Evolutionary conservation across 306 rosid species (phyloP).

Genomic region (Trifolium fragiferum): DNA sequence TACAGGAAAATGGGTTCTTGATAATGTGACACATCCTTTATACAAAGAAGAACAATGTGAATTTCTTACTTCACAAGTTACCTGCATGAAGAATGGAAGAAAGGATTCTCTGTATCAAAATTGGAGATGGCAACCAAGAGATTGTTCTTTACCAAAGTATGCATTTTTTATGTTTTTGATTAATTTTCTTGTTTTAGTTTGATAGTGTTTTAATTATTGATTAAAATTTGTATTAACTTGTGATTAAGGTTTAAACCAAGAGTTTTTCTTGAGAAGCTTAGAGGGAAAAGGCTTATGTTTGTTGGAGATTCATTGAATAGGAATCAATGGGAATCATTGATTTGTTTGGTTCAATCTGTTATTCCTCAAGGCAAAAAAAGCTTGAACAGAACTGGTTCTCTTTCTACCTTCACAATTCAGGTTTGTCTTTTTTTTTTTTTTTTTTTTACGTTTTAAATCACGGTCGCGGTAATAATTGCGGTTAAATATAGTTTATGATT

Average conservation of each 20-base stretch:
- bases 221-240: neutral
- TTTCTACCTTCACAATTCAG: conserved; percentile 73
- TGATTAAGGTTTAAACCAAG: conserved; percentile 76
- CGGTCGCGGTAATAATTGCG: neutral
- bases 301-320: conserved; percentile 96
- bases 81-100: conserved; percentile 92
- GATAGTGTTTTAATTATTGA: neutral
- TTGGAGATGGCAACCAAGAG: conserved; percentile 98
- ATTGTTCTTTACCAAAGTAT: conserved; percentile 88
- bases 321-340: conserved; percentile 99
- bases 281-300: conserved; percentile 96
- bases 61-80: conserved; percentile 82
- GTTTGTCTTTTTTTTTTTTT: conserved; percentile 39
- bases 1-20: conserved; percentile 83
- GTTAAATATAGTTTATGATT: too few species aligned
- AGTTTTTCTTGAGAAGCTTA: conserved; percentile 79
- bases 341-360: conserved; percentile 82
- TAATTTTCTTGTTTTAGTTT: neutral
- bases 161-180: neutral
- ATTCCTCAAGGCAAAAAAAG: conserved; percentile 70
- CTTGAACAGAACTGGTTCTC: conserved; percentile 74
- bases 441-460: neutral
- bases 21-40: conserved; percentile 73
- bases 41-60: conserved; percentile 91
- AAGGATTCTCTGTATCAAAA: conserved; percentile 77